These are phyloP conservation scores for Saccharum officinarum DNA, from an alignment of 176 grass and related monocot genomes.

Conservation along the genomic window DNA sequence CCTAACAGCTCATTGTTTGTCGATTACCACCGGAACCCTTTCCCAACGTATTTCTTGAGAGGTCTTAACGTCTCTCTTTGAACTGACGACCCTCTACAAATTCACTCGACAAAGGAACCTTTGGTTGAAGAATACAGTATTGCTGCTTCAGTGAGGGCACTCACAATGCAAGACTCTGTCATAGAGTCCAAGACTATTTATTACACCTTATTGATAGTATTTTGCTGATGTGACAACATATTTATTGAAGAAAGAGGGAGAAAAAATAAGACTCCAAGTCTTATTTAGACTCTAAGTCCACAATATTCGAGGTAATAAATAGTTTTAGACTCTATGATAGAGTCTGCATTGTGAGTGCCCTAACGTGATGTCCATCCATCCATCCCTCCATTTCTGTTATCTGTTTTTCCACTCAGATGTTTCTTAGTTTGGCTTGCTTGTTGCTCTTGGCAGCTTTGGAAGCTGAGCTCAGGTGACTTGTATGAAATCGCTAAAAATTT, in stretches of 20 bases:
- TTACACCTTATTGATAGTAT: too few relatives aligned
- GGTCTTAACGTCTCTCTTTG: conserved; percentile 90
- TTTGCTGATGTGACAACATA: too few relatives aligned
- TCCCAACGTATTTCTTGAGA: conserved; percentile 73
- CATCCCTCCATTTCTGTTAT: not conserved
- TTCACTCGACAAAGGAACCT: conserved; percentile 89
- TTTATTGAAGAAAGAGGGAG: too few relatives aligned
- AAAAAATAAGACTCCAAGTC: too few relatives aligned
- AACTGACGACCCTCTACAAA: conserved; percentile 83
- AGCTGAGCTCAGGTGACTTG: conserved; percentile 75
- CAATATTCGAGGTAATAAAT: too few relatives aligned
- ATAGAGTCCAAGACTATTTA: too few relatives aligned
- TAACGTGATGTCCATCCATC: not conserved
- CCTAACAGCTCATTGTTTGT: conserved; percentile 93
- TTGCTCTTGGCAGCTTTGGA: conserved; percentile 69
- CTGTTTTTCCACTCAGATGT: not conserved
- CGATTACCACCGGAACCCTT: conserved; percentile 90
- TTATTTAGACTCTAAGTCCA: too few relatives aligned
- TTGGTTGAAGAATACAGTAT: conserved; percentile 90
- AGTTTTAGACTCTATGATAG: too few relatives aligned
- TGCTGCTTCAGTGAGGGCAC: conserved; percentile 86
- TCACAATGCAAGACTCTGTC: too few relatives aligned
- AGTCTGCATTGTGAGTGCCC: too few relatives aligned
- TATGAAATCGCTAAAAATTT: conserved; percentile 87
- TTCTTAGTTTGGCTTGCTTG: not conserved